Evolutionary conservation across 2,329 filamentous ascomycete species (phyloP).

Genomic region (Verticillium dahliae): DNA sequence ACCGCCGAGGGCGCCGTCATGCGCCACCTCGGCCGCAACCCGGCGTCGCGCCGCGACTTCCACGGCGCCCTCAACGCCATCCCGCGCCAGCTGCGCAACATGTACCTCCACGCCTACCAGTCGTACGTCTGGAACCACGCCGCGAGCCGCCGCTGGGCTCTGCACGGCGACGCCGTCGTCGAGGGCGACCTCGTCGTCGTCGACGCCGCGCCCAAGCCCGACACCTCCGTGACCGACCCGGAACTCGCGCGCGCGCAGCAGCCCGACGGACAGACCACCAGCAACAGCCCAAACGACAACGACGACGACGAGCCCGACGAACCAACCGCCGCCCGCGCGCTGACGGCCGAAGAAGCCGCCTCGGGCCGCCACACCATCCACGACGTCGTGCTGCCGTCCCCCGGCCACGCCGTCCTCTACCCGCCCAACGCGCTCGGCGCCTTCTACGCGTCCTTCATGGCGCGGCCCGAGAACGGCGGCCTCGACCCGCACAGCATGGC

Average conservation of each 20-base stretch:
- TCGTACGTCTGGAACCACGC: constrained; percentile 89
- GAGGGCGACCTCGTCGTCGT: constrained; percentile 77
- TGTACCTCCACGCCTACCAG: constrained; percentile 98
- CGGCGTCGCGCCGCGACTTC: constrained; percentile 56
- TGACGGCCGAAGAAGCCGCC: constrained; percentile 71
- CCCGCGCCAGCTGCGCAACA: constrained; percentile 73
- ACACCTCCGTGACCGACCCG: constrained; percentile 34
- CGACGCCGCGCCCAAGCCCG: constrained; percentile 23
- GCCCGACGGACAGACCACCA: too few species aligned
- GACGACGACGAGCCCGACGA: constrained; percentile 50
- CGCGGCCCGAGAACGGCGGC: constrained; percentile 63
- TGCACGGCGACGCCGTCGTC: constrained; percentile 67
- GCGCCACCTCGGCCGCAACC: constrained; percentile 56
- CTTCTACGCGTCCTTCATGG: constrained; percentile 86
- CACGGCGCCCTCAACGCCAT: constrained; percentile 76
- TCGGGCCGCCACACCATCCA: constrained; percentile 75
- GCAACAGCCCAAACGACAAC: constrained; percentile 24
- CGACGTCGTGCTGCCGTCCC: constrained; percentile 86
- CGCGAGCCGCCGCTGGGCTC: constrained; percentile 72
- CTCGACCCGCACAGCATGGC: constrained; percentile 85
- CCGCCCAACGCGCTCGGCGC: constrained; percentile 76
- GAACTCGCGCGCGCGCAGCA: neutral
- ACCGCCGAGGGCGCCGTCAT: constrained; percentile 74
- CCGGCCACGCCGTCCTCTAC: constrained; percentile 84
- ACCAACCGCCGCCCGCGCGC: constrained; percentile 53